A percentile compares a stretch with the other conserved stretches of the same genome.
Evolutionary conservation across 225 moss, liverwort and hornwort genomes (phyloP).

Genomic region (Straminergon stramineum): DNA sequence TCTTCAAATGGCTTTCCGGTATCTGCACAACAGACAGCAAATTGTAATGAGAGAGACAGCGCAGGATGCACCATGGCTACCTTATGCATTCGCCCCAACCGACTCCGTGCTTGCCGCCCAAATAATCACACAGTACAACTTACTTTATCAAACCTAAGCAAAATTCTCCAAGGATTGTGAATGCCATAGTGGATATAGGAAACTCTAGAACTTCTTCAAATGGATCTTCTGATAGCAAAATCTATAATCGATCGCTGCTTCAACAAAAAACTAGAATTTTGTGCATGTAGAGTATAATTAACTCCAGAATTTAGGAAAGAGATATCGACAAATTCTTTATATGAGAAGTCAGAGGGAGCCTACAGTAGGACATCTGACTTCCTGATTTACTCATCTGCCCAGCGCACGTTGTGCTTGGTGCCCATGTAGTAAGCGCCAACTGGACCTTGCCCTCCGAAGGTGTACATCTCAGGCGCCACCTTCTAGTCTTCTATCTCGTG

Average conservation of each 20-base stretch:
- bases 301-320: background rate
- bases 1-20: background rate
- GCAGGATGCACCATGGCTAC: background rate
- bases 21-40: background rate
- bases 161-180: background rate
- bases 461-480: constrained; percentile 79
- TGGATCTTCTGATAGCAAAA: background rate
- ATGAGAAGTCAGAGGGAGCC: background rate
- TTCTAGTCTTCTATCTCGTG: constrained; percentile 53
- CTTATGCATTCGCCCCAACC: background rate
- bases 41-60: background rate
- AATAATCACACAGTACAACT: background rate
- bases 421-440: constrained; percentile 87
- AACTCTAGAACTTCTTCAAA: background rate
- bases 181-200: background rate
- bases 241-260: background rate
- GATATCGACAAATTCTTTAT: constrained; percentile 22
- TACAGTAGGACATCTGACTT: background rate
- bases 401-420: constrained; percentile 67
- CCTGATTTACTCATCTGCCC: constrained; percentile 56
- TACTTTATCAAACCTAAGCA: background rate
- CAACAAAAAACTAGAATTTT: background rate
- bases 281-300: background rate
- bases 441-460: constrained; percentile 86
- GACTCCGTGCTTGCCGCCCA: background rate